phyloP scores from a whole-genome alignment of 1,284 basidiomycete species.

The Fistulinella cinereoalba region DNA sequence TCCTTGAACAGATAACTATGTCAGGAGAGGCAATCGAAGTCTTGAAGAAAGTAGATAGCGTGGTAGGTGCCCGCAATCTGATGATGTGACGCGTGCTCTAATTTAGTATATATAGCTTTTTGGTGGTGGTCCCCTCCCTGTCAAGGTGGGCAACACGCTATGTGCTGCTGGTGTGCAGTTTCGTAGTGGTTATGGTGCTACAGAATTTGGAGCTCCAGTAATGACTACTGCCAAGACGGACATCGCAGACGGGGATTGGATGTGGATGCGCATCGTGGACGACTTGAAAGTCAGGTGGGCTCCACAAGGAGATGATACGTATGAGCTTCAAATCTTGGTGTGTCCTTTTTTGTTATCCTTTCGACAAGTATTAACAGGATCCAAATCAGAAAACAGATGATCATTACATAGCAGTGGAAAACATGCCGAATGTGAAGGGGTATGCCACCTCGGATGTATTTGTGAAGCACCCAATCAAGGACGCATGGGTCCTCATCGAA shows the following conservation, averaged over 20 bases:
- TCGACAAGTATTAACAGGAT: background rate
- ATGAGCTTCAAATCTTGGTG: constrained; percentile 36
- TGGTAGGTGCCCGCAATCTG: constrained; percentile 14
- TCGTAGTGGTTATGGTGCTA: constrained; percentile 22
- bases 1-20: constrained; percentile 20
- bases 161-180: constrained; percentile 21
- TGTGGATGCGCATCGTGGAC: constrained; percentile 27
- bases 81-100: background rate
- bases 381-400: constrained; percentile 25
- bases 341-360: background rate
- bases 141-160: constrained; percentile 21
- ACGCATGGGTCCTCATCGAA: constrained; percentile 39
- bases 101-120: constrained; percentile 11
- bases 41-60: constrained; percentile 11
- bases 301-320: constrained; percentile 30
- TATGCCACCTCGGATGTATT: constrained; percentile 33
- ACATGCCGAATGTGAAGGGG: constrained; percentile 29
- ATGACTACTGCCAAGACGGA: constrained; percentile 1
- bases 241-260: constrained; percentile 30
- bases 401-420: constrained; percentile 26
- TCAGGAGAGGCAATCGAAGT: constrained; percentile 7
- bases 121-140: constrained; percentile 26
- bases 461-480: constrained; percentile 28
- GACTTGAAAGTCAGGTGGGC: constrained; percentile 26
- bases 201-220: constrained; percentile 27